A percentile compares a stretch with the other conserved stretches of the same genome.
Conservation (phyloP, 306 rosid species). For the Boehmeria nivea region DNA sequence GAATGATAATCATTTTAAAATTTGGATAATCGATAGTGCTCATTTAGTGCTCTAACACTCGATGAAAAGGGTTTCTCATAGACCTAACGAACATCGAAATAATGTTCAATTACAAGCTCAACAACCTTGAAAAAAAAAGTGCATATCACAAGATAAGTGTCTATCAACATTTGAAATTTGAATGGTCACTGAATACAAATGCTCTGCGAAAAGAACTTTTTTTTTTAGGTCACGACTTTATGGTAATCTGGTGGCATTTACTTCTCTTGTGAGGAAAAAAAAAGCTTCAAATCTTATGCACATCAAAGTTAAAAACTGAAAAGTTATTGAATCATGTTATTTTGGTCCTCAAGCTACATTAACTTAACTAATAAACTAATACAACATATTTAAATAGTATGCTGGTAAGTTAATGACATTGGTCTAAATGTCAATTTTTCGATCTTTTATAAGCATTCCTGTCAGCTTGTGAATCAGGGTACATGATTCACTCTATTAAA, state of each 20-base stretch:
- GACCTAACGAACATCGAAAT: slow-evolving; percentile 1
- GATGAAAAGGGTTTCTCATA: neutral
- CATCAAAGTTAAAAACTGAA: too few species aligned
- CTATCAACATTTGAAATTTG: neutral
- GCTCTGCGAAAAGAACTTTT: neutral
- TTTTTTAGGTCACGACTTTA: neutral
- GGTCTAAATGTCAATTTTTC: neutral
- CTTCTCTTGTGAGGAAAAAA: neutral
- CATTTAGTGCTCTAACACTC: slow-evolving; percentile 5
- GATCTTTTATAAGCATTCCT: neutral
- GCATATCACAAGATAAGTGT: neutral
- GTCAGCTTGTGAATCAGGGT: neutral
- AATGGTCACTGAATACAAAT: too few species aligned
- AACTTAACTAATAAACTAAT: too few species aligned
- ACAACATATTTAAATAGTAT: neutral
- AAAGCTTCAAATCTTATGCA: neutral
- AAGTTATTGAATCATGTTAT: too few species aligned
- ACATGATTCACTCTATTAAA: neutral
- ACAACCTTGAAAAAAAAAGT: slow-evolving; percentile 2
- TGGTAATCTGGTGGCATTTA: neutral
- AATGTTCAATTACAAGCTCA: neutral
- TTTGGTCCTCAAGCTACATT: too few species aligned
- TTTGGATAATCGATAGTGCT: neutral
- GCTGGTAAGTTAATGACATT: neutral
- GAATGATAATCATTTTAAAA: neutral